Evolutionary conservation across 495 filamentous ascomycete species (phyloP), one percentile per base, ranked within the genome.

Genomic region (Apodospora peruviana): DNA sequence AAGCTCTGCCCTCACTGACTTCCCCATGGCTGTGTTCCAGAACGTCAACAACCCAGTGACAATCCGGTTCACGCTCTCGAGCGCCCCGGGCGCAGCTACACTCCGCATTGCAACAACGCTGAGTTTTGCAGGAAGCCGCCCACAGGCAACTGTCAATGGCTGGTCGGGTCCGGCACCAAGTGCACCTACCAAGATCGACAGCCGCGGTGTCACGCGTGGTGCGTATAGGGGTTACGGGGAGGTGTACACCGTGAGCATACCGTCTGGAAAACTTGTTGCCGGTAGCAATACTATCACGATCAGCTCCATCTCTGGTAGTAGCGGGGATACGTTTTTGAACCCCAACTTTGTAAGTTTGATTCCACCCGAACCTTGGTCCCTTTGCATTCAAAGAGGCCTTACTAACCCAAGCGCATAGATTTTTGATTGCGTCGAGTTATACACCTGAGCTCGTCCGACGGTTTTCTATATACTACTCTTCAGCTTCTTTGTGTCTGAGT

Each of bases 21-120:
- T 85, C 62, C 83, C 82, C 9, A 85, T 86, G 83, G 82, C 81
- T 0, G 53, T 83, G 29, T 82, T 84, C 69, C 79, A 84, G 61
- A 62, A 56, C 45, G 73, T 80, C 16, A 85, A 85, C 61, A 75
- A 73, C 44, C 80, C 81, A 0, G 68, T 82, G 14, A 85, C 75
- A 0, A 85, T 86, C 61, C 71, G 67, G 22, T 81, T 85, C 56
- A 81, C 73, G 4, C 67, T 84, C 0, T 67, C 61, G 0, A 70
- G 76, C 14, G 65, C 70, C 3, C 59, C 69, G 3, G 74, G 73
- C 0, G 71, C 79, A 2, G 57, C 62, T 12, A 86, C 81, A 1
- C 64, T 86, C 23, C 68, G 80, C 27, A 79, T 86, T 48, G 80
- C 79, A 2, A 85, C 82, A 0, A 86, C 83, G 0, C 65, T 86